These are phyloP conservation scores for Phytophthora ohioensis DNA, from an alignment of 352 stramenopile species.

Conservation along the genomic window DNA sequence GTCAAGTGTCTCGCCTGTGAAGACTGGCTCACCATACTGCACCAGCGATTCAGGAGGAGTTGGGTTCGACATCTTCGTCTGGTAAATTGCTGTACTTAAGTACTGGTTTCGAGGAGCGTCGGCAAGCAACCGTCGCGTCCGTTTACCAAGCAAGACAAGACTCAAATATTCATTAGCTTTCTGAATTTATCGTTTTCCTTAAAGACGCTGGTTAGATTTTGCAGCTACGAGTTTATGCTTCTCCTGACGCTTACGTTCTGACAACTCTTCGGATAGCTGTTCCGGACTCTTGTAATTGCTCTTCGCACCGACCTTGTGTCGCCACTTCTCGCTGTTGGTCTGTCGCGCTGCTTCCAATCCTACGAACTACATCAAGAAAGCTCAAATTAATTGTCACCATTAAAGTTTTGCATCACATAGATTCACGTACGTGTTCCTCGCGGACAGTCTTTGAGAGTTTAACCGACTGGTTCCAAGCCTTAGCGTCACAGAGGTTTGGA, in stretches of 20 bases:
- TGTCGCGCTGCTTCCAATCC: conserved; percentile 43
- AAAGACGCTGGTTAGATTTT: conserved; percentile 26
- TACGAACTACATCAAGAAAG: conserved; percentile 40
- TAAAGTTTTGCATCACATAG: not conserved
- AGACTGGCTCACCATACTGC: conserved; percentile 91
- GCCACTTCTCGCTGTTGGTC: conserved; percentile 62
- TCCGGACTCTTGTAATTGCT: conserved; percentile 67
- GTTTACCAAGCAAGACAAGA: conserved; percentile 32
- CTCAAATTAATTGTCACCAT: not conserved
- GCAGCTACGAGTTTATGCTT: conserved; percentile 44
- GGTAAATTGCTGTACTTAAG: not conserved
- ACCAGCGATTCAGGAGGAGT: conserved; percentile 88
- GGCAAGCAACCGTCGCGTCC: conserved; percentile 44
- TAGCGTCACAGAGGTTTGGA: conserved; percentile 60
- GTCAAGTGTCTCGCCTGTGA: conserved; percentile 84
- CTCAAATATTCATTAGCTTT: conserved; percentile 9
- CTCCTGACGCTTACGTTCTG: conserved; percentile 55
- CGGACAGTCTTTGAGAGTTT: conserved; percentile 53
- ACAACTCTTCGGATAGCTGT: conserved; percentile 58
- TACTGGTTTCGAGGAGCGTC: not conserved
- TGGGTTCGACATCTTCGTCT: conserved; percentile 55
- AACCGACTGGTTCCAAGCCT: conserved; percentile 72
- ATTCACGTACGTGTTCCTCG: conserved; percentile 56
- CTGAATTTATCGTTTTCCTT: not conserved
- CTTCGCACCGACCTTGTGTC: conserved; percentile 43